Conservation (phyloP, 345 rosid genomes). For the Populus ilicifolia region DNA sequence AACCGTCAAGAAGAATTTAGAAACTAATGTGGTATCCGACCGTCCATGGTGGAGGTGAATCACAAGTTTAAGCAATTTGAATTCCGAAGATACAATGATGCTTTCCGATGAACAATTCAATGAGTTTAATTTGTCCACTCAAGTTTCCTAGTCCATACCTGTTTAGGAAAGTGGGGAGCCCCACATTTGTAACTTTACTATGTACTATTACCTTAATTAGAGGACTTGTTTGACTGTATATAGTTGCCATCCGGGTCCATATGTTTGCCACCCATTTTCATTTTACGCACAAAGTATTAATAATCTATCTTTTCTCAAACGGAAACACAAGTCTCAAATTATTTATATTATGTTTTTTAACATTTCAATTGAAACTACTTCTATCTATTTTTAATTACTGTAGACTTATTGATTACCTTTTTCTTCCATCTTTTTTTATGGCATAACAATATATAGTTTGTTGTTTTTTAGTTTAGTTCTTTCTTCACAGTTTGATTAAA, state of each 20-base stretch:
- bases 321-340: slow-evolving; percentile 15
- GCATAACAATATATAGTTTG: no score
- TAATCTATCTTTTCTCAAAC: neutral
- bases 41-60: slow-evolving; percentile 32
- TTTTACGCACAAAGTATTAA: neutral
- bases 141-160: slow-evolving; percentile 55
- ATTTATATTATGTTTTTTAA: slow-evolving; percentile 4
- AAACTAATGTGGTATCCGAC: slow-evolving; percentile 10
- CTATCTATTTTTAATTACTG: no score
- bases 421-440: no score
- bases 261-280: slow-evolving; percentile 47
- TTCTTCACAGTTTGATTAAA: no score
- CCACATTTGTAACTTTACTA: slow-evolving; percentile 15
- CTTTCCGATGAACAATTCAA: slow-evolving; percentile 6
- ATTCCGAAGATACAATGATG: slow-evolving; percentile 28
- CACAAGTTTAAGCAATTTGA: neutral
- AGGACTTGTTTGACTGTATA: slow-evolving; percentile 13
- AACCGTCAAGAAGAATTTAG: neutral
- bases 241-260: slow-evolving; percentile 37
- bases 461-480: no score
- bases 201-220: slow-evolving; percentile 7
- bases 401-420: no score
- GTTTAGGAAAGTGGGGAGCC: slow-evolving; percentile 48
- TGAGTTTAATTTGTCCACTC: slow-evolving; percentile 6
- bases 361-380: neutral